Conservation (phyloP, 2,329 filamentous ascomycete genomes). For the Aphanoascus verrucosus region DNA sequence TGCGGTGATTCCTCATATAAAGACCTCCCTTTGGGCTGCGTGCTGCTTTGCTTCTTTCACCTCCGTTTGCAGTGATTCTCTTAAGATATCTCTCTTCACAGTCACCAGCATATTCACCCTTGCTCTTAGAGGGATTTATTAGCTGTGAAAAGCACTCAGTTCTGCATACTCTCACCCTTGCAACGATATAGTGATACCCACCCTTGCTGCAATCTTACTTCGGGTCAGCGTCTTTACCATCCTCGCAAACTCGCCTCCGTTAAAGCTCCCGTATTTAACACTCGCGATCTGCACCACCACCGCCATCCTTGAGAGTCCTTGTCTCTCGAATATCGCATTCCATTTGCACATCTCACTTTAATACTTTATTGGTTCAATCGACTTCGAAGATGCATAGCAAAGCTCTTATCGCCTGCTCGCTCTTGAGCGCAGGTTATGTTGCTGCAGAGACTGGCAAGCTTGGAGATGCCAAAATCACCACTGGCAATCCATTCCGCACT, state of each 20-base stretch:
- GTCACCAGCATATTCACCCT: too few species aligned
- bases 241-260: background rate
- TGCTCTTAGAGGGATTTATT: too few species aligned
- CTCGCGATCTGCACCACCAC: background rate
- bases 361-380: background rate
- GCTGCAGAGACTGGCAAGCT: slow-evolving; percentile 22
- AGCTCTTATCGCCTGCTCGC: slow-evolving; percentile 16
- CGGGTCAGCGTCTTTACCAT: background rate
- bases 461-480: slow-evolving; percentile 43
- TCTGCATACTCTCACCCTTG: background rate
- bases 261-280: background rate
- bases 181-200: background rate
- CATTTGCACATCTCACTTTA: background rate
- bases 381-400: slow-evolving; percentile 17
- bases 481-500: slow-evolving; percentile 46
- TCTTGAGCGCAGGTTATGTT: slow-evolving; percentile 20
- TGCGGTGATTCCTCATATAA: too few species aligned
- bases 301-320: background rate
- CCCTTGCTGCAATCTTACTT: background rate
- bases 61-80: too few species aligned
- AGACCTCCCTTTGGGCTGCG: too few species aligned
- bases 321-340: background rate
- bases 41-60: too few species aligned
- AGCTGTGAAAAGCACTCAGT: too few species aligned
- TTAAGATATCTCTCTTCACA: too few species aligned